Evolutionary conservation across 2,329 filamentous ascomycete genomes (phyloP).

Genomic region (Monosporascus sp.): DNA sequence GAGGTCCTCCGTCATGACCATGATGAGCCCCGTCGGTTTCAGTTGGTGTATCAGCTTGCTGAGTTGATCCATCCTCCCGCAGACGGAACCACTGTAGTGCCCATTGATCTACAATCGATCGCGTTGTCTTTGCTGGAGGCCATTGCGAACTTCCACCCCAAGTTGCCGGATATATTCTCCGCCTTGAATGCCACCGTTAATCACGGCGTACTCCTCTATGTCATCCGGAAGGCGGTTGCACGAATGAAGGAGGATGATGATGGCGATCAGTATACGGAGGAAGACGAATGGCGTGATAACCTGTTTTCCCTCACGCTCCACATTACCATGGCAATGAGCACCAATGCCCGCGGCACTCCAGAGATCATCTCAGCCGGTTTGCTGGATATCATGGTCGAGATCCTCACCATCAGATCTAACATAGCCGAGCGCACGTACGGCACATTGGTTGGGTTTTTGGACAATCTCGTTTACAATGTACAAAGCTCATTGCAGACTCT

Average conservation of each 20-base stretch:
- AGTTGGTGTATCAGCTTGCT: slow-evolving; percentile 86
- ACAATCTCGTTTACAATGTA: slow-evolving; percentile 80
- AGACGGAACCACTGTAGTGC: slow-evolving; percentile 62
- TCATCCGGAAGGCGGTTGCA: slow-evolving; percentile 84
- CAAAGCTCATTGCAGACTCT: slow-evolving; percentile 80
- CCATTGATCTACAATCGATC: slow-evolving; percentile 74
- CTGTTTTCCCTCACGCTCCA: slow-evolving; percentile 84
- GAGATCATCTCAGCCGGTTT: slow-evolving; percentile 86
- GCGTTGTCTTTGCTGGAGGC: slow-evolving; percentile 79
- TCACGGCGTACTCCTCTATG: slow-evolving; percentile 89
- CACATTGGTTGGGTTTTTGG: slow-evolving; percentile 80
- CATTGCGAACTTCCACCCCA: slow-evolving; percentile 72
- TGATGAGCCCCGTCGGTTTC: slow-evolving; percentile 83
- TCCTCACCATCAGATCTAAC: slow-evolving; percentile 74
- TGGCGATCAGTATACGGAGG: slow-evolving; percentile 58
- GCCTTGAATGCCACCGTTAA: slow-evolving; percentile 96
- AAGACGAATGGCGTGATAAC: slow-evolving; percentile 85
- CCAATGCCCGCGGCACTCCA: slow-evolving; percentile 31
- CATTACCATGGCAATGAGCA: slow-evolving; percentile 67
- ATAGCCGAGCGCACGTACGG: slow-evolving; percentile 81
- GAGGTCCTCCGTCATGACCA: slow-evolving; percentile 82
- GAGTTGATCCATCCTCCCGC: slow-evolving; percentile 83
- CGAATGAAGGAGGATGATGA: slow-evolving; percentile 62
- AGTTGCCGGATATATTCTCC: slow-evolving; percentile 75
- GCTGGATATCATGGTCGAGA: slow-evolving; percentile 84